These are phyloP conservation scores for Penicillium sp. DNA, from an alignment of 2,329 filamentous ascomycete genomes.

Conservation along the genomic window DNA sequence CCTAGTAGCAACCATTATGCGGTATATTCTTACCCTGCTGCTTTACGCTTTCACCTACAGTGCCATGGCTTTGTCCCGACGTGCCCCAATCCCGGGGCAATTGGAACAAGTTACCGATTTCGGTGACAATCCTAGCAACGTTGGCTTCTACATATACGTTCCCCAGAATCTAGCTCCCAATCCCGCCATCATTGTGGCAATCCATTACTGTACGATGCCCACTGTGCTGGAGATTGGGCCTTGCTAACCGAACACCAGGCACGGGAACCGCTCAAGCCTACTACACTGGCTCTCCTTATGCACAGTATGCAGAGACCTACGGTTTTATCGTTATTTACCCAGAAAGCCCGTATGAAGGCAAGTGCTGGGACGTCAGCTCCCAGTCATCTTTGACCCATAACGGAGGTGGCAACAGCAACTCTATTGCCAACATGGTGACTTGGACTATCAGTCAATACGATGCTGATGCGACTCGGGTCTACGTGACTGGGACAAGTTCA, in stretches of 20 bases:
- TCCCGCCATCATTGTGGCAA: slow-evolving; percentile 60
- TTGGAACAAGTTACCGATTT: slow-evolving; percentile 46
- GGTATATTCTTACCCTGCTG: slow-evolving; percentile 9
- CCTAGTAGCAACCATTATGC: background rate
- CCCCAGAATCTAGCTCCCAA: slow-evolving; percentile 49
- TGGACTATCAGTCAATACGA: slow-evolving; percentile 41
- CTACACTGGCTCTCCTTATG: slow-evolving; percentile 58
- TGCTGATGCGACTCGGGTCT: slow-evolving; percentile 36
- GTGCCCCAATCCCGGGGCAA: slow-evolving; percentile 19
- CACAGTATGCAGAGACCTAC: slow-evolving; percentile 53
- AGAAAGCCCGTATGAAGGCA: slow-evolving; percentile 55
- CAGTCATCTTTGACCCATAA: slow-evolving; percentile 35
- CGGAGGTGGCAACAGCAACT: slow-evolving; percentile 46
- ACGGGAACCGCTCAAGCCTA: slow-evolving; percentile 42
- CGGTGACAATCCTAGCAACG: slow-evolving; percentile 54
- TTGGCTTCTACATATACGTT: slow-evolving; percentile 60
- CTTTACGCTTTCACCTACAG: slow-evolving; percentile 16
- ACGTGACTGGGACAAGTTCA: slow-evolving; percentile 25
- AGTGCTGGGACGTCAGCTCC: slow-evolving; percentile 66
- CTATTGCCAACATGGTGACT: slow-evolving; percentile 46
- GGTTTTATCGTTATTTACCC: slow-evolving; percentile 60
- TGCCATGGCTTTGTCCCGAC: slow-evolving; percentile 10
- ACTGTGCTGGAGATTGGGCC: background rate
- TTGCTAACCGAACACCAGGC: slow-evolving; percentile 12
- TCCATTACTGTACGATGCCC: slow-evolving; percentile 57